A percentile compares a stretch with the other conserved stretches of the same genome.
Conservation (phyloP, 768 basidiomycete genomes). For the Brasilioporus rufonigricans region DNA sequence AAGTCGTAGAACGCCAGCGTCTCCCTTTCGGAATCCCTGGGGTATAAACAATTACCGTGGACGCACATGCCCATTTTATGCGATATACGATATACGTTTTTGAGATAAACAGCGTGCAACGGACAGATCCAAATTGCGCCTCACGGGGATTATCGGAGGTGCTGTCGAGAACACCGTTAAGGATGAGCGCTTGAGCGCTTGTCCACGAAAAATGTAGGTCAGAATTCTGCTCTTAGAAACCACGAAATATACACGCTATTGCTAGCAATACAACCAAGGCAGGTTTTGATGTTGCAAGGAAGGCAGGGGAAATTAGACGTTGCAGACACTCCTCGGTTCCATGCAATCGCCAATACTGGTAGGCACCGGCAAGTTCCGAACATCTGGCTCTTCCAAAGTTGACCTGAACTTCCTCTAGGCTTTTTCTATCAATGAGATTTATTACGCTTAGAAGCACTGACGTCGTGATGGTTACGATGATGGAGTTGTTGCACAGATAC, state of each 20-base stretch:
- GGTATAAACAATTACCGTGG: neutral
- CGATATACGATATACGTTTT: slow-evolving; percentile 3
- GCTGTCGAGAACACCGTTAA: slow-evolving; percentile 12
- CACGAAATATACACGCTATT: neutral
- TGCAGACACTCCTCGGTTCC: slow-evolving; percentile 17
- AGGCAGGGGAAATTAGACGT: slow-evolving; percentile 15
- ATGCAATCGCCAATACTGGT: slow-evolving; percentile 10
- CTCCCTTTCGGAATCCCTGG: slow-evolving; percentile 1
- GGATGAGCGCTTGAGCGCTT: slow-evolving; percentile 1
- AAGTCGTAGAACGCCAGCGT: slow-evolving; percentile 4
- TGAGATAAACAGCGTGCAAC: slow-evolving; percentile 19
- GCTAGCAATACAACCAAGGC: slow-evolving; percentile 10
- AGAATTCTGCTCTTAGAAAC: slow-evolving; percentile 13
- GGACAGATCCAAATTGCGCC: slow-evolving; percentile 21
- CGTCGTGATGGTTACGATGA: slow-evolving; percentile 31
- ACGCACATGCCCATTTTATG: slow-evolving; percentile 4
- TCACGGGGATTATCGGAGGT: slow-evolving; percentile 11
- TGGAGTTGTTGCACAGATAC: slow-evolving; percentile 5
- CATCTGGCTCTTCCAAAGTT: slow-evolving; percentile 9
- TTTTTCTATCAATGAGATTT: slow-evolving; percentile 26
- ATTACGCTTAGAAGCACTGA: slow-evolving; percentile 24
- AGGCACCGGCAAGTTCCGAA: slow-evolving; percentile 26
- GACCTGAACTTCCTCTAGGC: slow-evolving; percentile 22
- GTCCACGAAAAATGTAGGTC: slow-evolving; percentile 8
- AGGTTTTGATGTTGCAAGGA: slow-evolving; percentile 22